These are phyloP conservation scores for Colletotrichum lindemuthianum DNA, from an alignment of 2,329 filamentous ascomycete genomes.

Conservation along the genomic window DNA sequence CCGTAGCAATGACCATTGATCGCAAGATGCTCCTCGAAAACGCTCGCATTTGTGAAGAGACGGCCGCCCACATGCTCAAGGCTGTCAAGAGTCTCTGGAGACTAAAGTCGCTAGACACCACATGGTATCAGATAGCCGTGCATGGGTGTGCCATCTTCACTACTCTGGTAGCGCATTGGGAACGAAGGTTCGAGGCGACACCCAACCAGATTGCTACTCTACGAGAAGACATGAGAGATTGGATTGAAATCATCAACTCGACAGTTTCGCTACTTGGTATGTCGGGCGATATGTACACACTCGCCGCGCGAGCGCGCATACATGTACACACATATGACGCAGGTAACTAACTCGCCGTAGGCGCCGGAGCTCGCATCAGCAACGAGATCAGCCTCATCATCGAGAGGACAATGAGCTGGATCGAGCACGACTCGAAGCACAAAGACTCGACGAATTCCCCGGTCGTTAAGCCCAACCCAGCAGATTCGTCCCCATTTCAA, in stretches of 20 bases:
- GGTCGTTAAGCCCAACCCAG: constrained; percentile 24
- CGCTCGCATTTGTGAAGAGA: constrained; percentile 72
- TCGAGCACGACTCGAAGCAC: constrained; percentile 56
- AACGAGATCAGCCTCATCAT: constrained; percentile 59
- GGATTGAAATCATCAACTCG: constrained; percentile 75
- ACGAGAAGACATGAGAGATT: constrained; percentile 73
- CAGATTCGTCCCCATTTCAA: constrained; percentile 17
- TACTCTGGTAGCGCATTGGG: constrained; percentile 74
- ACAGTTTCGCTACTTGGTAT: constrained; percentile 74
- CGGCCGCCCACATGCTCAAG: constrained; percentile 71
- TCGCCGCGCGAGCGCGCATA: too few species aligned
- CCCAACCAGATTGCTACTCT: constrained; percentile 68
- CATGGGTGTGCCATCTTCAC: constrained; percentile 80
- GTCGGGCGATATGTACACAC: constrained; percentile 34
- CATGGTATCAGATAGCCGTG: constrained; percentile 79
- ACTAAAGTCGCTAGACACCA: constrained; percentile 77
- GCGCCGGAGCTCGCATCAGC: constrained; percentile 55
- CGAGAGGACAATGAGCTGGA: constrained; percentile 61
- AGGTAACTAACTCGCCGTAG: constrained; percentile 43
- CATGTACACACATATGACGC: too few species aligned
- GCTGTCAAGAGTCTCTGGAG: constrained; percentile 68
- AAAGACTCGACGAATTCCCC: constrained; percentile 23
- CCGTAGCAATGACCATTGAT: constrained; percentile 65
- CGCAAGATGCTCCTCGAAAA: constrained; percentile 68
- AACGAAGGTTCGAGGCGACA: constrained; percentile 70